phyloP scores from a whole-genome alignment of 805 yeast species.

The Ogataea degrootiae region DNA sequence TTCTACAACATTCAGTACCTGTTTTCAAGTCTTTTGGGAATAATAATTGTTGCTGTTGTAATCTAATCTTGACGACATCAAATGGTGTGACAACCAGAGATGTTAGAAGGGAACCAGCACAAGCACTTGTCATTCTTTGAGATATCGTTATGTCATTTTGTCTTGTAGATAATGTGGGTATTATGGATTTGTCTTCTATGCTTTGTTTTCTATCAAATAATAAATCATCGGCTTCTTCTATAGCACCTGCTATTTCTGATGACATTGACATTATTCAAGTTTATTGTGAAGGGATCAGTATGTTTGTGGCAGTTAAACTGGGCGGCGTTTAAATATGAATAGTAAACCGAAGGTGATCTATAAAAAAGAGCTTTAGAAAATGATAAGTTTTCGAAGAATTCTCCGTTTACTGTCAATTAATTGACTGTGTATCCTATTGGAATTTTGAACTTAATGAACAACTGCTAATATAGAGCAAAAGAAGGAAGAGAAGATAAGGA shows the following conservation, averaged over 20 bases:
- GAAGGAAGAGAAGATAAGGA: too few relatives aligned
- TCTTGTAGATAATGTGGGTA: neutral
- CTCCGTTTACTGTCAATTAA: too few relatives aligned
- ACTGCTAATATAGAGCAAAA: too few relatives aligned
- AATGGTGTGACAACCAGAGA: conserved; percentile 74
- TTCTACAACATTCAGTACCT: conserved; percentile 32
- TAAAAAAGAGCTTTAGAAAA: too few relatives aligned
- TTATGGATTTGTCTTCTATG: neutral
- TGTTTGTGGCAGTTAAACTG: neutral
- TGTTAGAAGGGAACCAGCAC: conserved; percentile 69
- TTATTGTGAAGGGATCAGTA: neutral
- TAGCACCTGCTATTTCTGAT: conserved; percentile 36
- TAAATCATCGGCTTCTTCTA: conserved; percentile 30
- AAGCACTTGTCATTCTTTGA: conserved; percentile 75
- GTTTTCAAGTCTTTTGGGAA: conserved; percentile 33
- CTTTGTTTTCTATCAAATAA: too few relatives aligned
- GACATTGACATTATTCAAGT: conserved; percentile 31
- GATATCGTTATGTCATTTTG: conserved; percentile 34
- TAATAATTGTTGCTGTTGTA: conserved; percentile 70
- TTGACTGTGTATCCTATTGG: too few relatives aligned
- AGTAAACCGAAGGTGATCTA: too few relatives aligned
- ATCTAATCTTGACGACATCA: conserved; percentile 71
- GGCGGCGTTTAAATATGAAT: too few relatives aligned
- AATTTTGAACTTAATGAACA: too few relatives aligned
- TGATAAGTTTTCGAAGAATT: too few relatives aligned